These are phyloP conservation scores for Chara braunii DNA, from an alignment of 139 green algal species.

Conservation along the genomic window DNA sequence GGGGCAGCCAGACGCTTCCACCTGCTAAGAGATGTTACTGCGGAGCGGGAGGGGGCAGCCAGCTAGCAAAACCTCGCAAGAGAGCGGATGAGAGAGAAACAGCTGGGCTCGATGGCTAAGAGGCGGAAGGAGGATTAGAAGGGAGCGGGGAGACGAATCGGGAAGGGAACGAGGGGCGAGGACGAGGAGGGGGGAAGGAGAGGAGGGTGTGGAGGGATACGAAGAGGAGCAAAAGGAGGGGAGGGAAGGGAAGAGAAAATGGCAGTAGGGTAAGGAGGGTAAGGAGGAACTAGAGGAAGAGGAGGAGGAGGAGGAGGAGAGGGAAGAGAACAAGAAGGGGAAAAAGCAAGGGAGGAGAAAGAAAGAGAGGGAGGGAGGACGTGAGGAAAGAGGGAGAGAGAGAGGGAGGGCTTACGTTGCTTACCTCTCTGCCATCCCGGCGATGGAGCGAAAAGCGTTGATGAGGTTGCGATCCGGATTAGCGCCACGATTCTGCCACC, in stretches of 20 bases:
- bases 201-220: not conserved
- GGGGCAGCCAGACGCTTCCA: too few species aligned
- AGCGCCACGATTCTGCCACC: slow-evolving; percentile 46
- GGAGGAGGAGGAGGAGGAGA: not conserved
- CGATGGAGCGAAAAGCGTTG: slow-evolving; percentile 45
- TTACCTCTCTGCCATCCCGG: slow-evolving; percentile 37
- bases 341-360: not conserved
- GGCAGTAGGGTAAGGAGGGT: not conserved
- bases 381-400: not conserved
- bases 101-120: not conserved
- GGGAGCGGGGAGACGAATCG: too few species aligned
- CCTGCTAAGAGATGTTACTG: too few species aligned
- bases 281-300: not conserved
- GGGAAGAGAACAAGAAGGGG: not conserved
- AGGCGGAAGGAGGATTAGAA: not conserved
- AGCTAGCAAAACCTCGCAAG: too few species aligned
- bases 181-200: not conserved
- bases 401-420: not conserved
- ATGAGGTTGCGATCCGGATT: slow-evolving; percentile 52
- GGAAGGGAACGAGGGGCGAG: too few species aligned
- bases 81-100: too few species aligned
- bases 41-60: too few species aligned
- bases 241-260: not conserved
- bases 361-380: slow-evolving; percentile 1
- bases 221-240: not conserved